A percentile compares a stretch with the other conserved stretches of the same genome.
phyloP scores from a whole-genome alignment of 257 asterid species.

The Voacanga thouarsii region DNA sequence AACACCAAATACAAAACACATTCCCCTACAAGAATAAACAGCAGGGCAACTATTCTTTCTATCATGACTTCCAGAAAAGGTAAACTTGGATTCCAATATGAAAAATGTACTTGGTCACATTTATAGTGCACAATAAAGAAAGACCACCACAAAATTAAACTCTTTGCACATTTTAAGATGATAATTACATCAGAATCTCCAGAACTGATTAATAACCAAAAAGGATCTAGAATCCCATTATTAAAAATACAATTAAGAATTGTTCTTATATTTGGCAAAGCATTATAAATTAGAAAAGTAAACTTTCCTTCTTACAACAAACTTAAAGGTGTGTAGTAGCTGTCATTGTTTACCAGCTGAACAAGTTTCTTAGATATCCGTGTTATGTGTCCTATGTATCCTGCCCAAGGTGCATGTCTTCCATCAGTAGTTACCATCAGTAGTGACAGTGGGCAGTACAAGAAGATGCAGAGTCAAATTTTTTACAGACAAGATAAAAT shows the following conservation, averaged over 20 bases:
- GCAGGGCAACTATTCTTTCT: background rate
- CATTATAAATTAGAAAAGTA: background rate
- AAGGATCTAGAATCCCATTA: background rate
- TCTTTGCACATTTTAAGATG: background rate
- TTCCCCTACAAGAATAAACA: background rate
- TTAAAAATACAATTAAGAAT: background rate
- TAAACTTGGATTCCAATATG: background rate
- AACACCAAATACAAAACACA: background rate
- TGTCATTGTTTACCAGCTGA: slow-evolving; percentile 57
- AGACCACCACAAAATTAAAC: background rate
- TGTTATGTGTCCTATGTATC: slow-evolving; percentile 83
- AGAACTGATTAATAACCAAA: background rate
- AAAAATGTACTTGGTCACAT: background rate
- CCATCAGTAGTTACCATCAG: slow-evolving; percentile 67
- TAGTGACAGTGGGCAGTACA: slow-evolving; percentile 80
- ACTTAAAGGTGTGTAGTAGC: slow-evolving; percentile 66
- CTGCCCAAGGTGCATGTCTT: slow-evolving; percentile 66
- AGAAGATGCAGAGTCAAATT: slow-evolving; percentile 18
- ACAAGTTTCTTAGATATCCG: slow-evolving; percentile 75
- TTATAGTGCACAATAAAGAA: background rate
- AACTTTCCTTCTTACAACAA: background rate
- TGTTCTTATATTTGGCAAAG: background rate
- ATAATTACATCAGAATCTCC: background rate
- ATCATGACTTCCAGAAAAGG: background rate
- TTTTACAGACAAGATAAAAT: background rate